Evolutionary conservation across 2,329 filamentous ascomycete species (phyloP).

Genomic region (Escovopsis sp.): DNA sequence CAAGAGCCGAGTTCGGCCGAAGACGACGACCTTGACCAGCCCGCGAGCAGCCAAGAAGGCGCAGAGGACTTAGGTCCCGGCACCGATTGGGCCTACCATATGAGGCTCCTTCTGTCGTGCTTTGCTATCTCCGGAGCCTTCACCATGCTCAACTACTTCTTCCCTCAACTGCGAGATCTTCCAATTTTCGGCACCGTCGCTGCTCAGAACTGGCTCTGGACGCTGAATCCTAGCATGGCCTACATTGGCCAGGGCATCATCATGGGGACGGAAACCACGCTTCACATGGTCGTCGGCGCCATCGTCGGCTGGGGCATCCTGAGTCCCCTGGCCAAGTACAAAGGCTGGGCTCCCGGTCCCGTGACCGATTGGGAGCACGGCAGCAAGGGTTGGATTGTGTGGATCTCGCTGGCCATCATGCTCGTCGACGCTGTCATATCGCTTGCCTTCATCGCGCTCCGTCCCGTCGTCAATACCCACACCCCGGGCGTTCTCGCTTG

Average conservation of each 20-base stretch:
- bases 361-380: conserved; percentile 82
- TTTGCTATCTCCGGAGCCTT: conserved; percentile 46
- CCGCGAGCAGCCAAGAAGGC: conserved; percentile 12
- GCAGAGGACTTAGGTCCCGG: conserved; percentile 18
- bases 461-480: conserved; percentile 30
- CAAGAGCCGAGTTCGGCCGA: conserved; percentile 7
- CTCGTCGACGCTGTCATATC: conserved; percentile 83
- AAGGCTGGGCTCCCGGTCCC: conserved; percentile 77
- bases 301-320: conserved; percentile 80
- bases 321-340: conserved; percentile 72
- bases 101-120: conserved; percentile 38
- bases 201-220: conserved; percentile 81
- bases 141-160: conserved; percentile 78
- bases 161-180: conserved; percentile 71
- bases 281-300: conserved; percentile 89
- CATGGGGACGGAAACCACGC: conserved; percentile 89
- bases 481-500: conserved; percentile 1
- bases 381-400: conserved; percentile 97
- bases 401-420: conserved; percentile 94
- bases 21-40: conserved; percentile 11
- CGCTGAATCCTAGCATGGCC: conserved; percentile 87
- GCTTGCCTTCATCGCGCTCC: conserved; percentile 60
- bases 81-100: conserved; percentile 28
- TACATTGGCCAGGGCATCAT: conserved; percentile 97
- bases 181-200: conserved; percentile 67